phyloP scores from a whole-genome alignment of 768 basidiomycete genomes.

The Trametopsis cervina region DNA sequence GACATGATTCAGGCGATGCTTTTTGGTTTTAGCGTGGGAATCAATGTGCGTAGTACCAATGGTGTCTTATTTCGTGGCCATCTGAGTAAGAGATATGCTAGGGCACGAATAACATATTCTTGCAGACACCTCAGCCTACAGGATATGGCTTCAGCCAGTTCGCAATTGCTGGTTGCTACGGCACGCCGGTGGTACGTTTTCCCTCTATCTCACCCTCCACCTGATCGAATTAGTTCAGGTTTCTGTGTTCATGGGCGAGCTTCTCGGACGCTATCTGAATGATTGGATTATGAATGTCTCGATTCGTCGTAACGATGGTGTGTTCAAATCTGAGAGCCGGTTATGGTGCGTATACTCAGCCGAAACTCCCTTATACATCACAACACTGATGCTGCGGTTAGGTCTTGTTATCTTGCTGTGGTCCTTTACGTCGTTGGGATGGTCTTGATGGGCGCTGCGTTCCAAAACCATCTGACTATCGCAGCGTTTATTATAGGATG shows the following conservation, averaged over 20 bases:
- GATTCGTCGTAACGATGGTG: slow-evolving; percentile 41
- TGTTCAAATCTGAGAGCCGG: slow-evolving; percentile 50
- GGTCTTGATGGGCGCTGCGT: slow-evolving; percentile 45
- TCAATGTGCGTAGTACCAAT: slow-evolving; percentile 35
- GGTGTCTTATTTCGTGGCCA: neutral
- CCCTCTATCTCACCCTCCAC: neutral
- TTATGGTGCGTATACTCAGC: slow-evolving; percentile 42
- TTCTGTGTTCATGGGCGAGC: slow-evolving; percentile 43
- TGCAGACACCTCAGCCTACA: slow-evolving; percentile 44
- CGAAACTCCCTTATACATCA: neutral
- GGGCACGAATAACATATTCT: slow-evolving; percentile 62
- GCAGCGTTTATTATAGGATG: slow-evolving; percentile 59
- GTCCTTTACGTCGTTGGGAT: slow-evolving; percentile 56
- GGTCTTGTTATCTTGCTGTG: slow-evolving; percentile 55
- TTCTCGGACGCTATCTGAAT: slow-evolving; percentile 44
- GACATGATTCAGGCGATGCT: slow-evolving; percentile 33
- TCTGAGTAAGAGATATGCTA: slow-evolving; percentile 23
- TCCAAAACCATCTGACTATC: slow-evolving; percentile 44
- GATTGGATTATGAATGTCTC: slow-evolving; percentile 39
- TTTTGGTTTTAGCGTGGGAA: slow-evolving; percentile 61
- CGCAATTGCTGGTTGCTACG: slow-evolving; percentile 47
- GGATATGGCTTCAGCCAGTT: slow-evolving; percentile 47
- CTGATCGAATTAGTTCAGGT: slow-evolving; percentile 23
- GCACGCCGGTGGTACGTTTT: slow-evolving; percentile 18
- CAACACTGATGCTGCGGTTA: slow-evolving; percentile 21